phyloP scores from a whole-genome alignment of 768 basidiomycete genomes.

The Amanita molliuscula region DNA sequence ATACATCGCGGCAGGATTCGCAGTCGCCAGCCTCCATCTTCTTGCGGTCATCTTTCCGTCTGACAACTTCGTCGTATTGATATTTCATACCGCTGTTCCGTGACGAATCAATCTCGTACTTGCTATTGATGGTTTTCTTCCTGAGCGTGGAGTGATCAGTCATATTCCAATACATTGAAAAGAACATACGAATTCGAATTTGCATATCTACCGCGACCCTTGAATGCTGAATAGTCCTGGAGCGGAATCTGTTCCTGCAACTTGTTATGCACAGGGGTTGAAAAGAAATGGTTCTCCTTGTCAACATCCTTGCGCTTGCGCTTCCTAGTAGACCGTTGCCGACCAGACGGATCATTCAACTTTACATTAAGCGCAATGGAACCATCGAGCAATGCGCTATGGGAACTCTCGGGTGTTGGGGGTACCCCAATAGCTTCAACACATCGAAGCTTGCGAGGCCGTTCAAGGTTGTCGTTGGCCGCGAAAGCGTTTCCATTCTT shows the following conservation, averaged over 20 bases:
- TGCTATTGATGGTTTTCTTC: slow-evolving; percentile 45
- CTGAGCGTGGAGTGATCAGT: slow-evolving; percentile 3
- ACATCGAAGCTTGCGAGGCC: slow-evolving; percentile 2
- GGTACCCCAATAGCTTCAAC: neutral
- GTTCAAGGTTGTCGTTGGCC: neutral
- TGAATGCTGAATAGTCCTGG: slow-evolving; percentile 37
- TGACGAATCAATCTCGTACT: slow-evolving; percentile 55
- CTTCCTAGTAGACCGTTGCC: neutral
- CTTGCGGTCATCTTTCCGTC: slow-evolving; percentile 48
- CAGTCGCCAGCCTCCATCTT: slow-evolving; percentile 65
- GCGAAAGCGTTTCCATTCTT: neutral
- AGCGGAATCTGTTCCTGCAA: slow-evolving; percentile 13
- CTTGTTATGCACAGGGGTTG: slow-evolving; percentile 14
- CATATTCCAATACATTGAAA: neutral
- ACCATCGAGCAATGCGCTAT: neutral
- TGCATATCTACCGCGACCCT: slow-evolving; percentile 52
- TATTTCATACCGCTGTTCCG: slow-evolving; percentile 56
- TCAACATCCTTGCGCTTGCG: slow-evolving; percentile 15
- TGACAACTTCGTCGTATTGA: slow-evolving; percentile 71
- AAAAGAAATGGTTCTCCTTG: slow-evolving; percentile 5
- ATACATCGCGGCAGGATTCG: slow-evolving; percentile 63
- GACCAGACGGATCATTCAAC: neutral
- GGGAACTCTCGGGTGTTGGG: neutral
- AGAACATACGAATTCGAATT: slow-evolving; percentile 23
- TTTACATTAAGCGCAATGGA: neutral